Conservation (phyloP, 1,284 basidiomycete species). For the Trametes versicolor region DNA sequence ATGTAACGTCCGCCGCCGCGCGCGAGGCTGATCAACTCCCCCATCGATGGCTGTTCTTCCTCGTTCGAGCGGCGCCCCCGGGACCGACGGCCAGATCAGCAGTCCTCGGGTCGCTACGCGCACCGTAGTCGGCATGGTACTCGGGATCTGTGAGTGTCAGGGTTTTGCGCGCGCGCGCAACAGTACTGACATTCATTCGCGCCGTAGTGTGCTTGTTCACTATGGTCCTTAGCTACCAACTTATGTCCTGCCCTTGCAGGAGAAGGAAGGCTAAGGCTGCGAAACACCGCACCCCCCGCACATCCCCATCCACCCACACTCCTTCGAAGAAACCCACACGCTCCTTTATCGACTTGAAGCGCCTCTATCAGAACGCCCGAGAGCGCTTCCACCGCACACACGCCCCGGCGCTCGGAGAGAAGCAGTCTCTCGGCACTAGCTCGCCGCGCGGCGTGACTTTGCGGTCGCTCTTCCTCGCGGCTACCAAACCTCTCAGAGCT, state of each 20-base stretch:
- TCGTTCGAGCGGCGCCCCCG: constrained; percentile 22
- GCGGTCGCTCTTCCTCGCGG: constrained; percentile 25
- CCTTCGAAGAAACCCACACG: constrained; percentile 26
- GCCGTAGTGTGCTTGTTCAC: constrained; percentile 39
- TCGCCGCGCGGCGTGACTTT: constrained; percentile 5
- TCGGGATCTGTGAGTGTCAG: constrained; percentile 39
- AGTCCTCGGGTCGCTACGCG: constrained; percentile 34
- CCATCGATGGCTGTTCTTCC: constrained; percentile 31
- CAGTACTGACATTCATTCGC: neutral
- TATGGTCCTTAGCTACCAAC: constrained; percentile 42
- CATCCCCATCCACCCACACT: constrained; percentile 29
- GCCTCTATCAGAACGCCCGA: constrained; percentile 13
- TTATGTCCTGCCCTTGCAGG: constrained; percentile 36
- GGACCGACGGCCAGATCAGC: constrained; percentile 19
- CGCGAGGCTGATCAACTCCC: neutral
- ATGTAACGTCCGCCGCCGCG: constrained; percentile 6
- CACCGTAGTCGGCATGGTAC: constrained; percentile 41
- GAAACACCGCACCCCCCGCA: constrained; percentile 18
- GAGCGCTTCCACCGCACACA: neutral
- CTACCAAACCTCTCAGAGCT: neutral
- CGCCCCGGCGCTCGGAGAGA: constrained; percentile 9
- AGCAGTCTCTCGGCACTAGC: neutral
- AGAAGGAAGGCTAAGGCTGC: constrained; percentile 17
- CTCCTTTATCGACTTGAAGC: constrained; percentile 17
- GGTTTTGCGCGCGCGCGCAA: neutral